A percentile compares a stretch with the other conserved stretches of the same genome.
Evolutionary conservation across 371 early-diverging fungal genomes (phyloP).

Genomic region (Mucor irregularis): DNA sequence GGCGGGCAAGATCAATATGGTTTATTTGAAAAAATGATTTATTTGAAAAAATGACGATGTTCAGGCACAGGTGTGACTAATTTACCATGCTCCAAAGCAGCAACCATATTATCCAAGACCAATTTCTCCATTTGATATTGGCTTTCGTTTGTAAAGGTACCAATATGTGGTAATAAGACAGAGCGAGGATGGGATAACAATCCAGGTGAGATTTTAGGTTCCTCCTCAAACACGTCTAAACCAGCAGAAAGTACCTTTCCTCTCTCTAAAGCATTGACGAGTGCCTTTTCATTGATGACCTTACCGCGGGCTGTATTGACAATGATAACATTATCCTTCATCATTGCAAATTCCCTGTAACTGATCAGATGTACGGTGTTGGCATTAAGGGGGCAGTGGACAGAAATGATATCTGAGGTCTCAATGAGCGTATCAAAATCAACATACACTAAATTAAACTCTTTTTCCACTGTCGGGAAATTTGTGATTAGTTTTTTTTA

Average conservation of each 20-base stretch:
- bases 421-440: constrained; percentile 53
- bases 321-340: constrained; percentile 56
- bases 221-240: constrained; percentile 63
- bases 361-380: constrained; percentile 54
- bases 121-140: constrained; percentile 48
- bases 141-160: constrained; percentile 44
- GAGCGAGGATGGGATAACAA: constrained; percentile 41
- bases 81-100: constrained; percentile 28
- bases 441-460: constrained; percentile 44
- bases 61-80: constrained; percentile 46
- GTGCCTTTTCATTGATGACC: constrained; percentile 54
- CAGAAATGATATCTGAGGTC: constrained; percentile 57
- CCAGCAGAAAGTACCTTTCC: constrained; percentile 61
- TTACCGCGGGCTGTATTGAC: constrained; percentile 67
- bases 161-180: constrained; percentile 48
- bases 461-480: constrained; percentile 20
- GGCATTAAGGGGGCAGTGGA: constrained; percentile 56
- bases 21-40: no score
- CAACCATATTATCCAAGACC: constrained; percentile 35
- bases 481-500: constrained; percentile 1
- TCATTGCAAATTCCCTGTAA: constrained; percentile 44
- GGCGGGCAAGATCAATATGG: no score
- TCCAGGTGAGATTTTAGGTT: constrained; percentile 43
- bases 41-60: constrained; percentile 34
- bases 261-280: constrained; percentile 54